phyloP scores from a whole-genome alignment of 495 filamentous ascomycete genomes.

The Penicillium riverlandense region DNA sequence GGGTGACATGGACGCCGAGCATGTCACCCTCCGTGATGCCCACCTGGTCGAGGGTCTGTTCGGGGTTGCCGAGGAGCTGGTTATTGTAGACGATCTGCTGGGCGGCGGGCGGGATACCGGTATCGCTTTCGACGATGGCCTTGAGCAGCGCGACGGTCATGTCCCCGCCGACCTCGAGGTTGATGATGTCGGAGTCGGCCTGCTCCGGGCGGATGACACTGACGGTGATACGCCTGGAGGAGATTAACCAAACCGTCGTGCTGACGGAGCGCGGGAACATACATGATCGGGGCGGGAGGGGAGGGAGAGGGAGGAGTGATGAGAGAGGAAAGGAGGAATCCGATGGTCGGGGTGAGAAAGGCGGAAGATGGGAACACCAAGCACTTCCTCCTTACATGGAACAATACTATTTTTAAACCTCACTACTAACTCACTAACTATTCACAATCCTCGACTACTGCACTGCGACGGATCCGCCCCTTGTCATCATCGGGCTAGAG shows the following conservation, averaged over 20 bases:
- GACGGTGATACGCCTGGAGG: constrained; percentile 72
- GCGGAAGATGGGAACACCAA: too few relatives aligned
- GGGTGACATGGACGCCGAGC: constrained; percentile 72
- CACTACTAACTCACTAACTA: too few relatives aligned
- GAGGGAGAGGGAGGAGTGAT: too few relatives aligned
- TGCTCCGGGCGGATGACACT: constrained; percentile 67
- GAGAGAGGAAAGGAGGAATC: too few relatives aligned
- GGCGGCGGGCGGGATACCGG: constrained; percentile 37
- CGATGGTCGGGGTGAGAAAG: too few relatives aligned
- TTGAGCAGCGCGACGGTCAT: constrained; percentile 86
- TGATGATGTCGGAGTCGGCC: constrained; percentile 71
- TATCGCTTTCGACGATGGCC: constrained; percentile 67
- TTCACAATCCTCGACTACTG: too few relatives aligned
- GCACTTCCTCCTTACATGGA: too few relatives aligned
- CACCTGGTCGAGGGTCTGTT: constrained; percentile 73
- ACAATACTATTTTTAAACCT: too few relatives aligned
- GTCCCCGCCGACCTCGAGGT: constrained; percentile 73
- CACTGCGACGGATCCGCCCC: too few relatives aligned
- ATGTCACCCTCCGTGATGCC: constrained; percentile 85
- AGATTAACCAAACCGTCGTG: constrained; percentile 9
- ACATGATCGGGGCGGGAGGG: too few relatives aligned
- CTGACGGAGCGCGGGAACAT: too few relatives aligned
- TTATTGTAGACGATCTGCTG: constrained; percentile 81
- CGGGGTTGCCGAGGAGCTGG: constrained; percentile 65
- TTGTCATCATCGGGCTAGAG: too few relatives aligned